Conservation (phyloP, 2,329 filamentous ascomycete species). For the Microascus cirrosus region DNA sequence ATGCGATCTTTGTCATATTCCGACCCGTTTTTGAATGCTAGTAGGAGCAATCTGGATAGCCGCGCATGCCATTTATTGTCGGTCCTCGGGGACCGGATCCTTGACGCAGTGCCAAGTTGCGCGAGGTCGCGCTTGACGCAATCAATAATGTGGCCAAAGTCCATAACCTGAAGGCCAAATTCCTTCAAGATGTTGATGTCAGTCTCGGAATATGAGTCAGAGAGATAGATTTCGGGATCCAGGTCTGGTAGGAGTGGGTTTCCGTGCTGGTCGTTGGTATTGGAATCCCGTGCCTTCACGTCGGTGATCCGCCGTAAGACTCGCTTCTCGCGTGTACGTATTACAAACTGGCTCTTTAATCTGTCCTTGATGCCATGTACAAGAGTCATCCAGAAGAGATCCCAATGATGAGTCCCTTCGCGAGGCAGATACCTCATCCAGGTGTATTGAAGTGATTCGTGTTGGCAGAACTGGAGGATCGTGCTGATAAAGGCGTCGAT, state of each 20-base stretch:
- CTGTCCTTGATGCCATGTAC: constrained; percentile 12
- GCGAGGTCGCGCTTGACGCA: not conserved
- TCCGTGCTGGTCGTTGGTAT: constrained; percentile 4
- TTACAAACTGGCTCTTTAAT: constrained; percentile 7
- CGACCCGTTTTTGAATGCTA: not conserved
- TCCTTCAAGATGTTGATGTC: constrained; percentile 4
- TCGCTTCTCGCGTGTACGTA: constrained; percentile 1
- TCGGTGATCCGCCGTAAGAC: not conserved
- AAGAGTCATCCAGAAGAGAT: constrained; percentile 15
- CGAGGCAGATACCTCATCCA: constrained; percentile 35
- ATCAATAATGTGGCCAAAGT: not conserved
- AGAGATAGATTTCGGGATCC: constrained; percentile 2
- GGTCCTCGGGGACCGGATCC: constrained; percentile 8
- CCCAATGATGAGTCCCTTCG: constrained; percentile 10
- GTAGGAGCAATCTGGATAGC: not conserved
- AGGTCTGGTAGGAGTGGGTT: constrained; percentile 7
- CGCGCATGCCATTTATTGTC: constrained; percentile 10
- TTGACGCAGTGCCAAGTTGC: constrained; percentile 7
- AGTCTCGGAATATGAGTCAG: not conserved
- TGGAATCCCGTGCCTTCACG: not conserved
- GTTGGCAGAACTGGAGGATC: constrained; percentile 23
- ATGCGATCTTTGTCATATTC: not conserved
- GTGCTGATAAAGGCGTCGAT: constrained; percentile 25
- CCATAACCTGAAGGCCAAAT: not conserved
- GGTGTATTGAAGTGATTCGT: constrained; percentile 22